A percentile compares a stretch with the other conserved stretches of the same genome.
These are phyloP conservation scores for Coemansia sp. DNA, from an alignment of 192 early-diverging fungal genomes.

Conservation along the genomic window DNA sequence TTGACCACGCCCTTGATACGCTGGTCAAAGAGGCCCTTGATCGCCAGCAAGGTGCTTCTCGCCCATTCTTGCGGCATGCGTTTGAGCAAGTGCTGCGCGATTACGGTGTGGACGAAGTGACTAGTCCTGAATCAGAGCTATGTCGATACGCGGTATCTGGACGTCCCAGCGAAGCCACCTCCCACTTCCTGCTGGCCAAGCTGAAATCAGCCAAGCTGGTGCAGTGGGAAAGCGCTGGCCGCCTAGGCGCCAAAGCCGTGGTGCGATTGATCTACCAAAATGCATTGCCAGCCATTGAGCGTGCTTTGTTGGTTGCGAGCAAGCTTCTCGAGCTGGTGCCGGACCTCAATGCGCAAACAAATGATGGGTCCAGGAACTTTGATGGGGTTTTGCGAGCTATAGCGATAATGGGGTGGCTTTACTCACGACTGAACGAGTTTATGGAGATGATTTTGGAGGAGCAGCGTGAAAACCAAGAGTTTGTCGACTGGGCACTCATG, in stretches of 20 bases:
- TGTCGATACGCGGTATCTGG: conserved; percentile 33
- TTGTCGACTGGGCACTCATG: conserved; percentile 43
- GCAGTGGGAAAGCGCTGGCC: conserved; percentile 38
- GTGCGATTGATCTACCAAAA: conserved; percentile 34
- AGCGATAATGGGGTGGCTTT: conserved; percentile 32
- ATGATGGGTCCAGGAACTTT: no score
- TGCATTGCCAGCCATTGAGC: conserved; percentile 31
- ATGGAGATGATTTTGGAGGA: conserved; percentile 22
- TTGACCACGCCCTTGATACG: conserved; percentile 19
- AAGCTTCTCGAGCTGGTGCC: conserved; percentile 15
- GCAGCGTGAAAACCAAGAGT: conserved; percentile 42
- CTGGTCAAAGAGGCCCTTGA: conserved; percentile 19
- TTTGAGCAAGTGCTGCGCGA: conserved; percentile 38
- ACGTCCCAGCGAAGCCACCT: conserved; percentile 36
- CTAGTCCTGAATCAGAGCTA: conserved; percentile 38
- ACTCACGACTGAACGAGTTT: conserved; percentile 25
- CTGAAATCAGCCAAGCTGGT: conserved; percentile 27
- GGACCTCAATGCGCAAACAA: neutral
- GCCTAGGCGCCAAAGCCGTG: conserved; percentile 30
- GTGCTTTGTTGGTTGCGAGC: conserved; percentile 20
- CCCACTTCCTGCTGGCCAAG: conserved; percentile 46
- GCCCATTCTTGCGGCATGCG: conserved; percentile 9
- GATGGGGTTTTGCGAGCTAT: conserved; percentile 21
- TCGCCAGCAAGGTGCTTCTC: conserved; percentile 22
- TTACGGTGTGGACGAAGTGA: conserved; percentile 42